Conservation (phyloP, 1,139 yeast genomes). For the Nematodospora anomalae region DNA sequence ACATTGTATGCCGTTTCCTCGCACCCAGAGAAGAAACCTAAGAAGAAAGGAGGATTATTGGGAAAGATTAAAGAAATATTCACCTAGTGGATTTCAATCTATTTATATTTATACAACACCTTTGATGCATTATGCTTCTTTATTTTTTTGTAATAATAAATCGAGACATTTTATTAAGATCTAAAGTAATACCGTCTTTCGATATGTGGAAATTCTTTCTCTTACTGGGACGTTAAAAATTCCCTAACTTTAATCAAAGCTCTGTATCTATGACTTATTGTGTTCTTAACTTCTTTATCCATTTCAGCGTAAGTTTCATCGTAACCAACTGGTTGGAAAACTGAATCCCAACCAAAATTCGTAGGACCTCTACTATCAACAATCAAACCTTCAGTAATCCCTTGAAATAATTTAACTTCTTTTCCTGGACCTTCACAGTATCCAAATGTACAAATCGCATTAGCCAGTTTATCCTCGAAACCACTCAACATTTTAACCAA, state of each 20-base stretch:
- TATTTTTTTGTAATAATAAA: neutral
- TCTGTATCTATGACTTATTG: slow-evolving; percentile 80
- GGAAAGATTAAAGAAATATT: slow-evolving; percentile 34
- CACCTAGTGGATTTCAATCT: slow-evolving; percentile 12
- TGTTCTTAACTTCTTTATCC: slow-evolving; percentile 72
- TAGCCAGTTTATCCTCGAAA: slow-evolving; percentile 81
- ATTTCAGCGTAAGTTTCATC: slow-evolving; percentile 88
- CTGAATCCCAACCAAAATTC: slow-evolving; percentile 93
- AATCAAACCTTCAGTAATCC: slow-evolving; percentile 76
- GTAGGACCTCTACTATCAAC: slow-evolving; percentile 77
- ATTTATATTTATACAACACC: neutral
- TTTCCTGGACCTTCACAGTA: slow-evolving; percentile 80
- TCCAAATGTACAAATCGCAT: slow-evolving; percentile 91
- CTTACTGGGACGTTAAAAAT: slow-evolving; percentile 38
- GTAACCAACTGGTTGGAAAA: slow-evolving; percentile 76
- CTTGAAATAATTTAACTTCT: slow-evolving; percentile 77
- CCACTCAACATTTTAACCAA: slow-evolving; percentile 74
- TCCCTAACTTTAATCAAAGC: slow-evolving; percentile 74
- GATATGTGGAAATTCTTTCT: too few relatives aligned
- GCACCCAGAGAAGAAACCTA: slow-evolving; percentile 21
- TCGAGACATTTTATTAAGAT: neutral
- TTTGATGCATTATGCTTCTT: neutral
- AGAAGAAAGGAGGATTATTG: slow-evolving; percentile 29
- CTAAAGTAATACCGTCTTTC: neutral
- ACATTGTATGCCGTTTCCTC: slow-evolving; percentile 30